Evolutionary conservation across 768 basidiomycete genomes (phyloP).

Genomic region (Mycena metata): DNA sequence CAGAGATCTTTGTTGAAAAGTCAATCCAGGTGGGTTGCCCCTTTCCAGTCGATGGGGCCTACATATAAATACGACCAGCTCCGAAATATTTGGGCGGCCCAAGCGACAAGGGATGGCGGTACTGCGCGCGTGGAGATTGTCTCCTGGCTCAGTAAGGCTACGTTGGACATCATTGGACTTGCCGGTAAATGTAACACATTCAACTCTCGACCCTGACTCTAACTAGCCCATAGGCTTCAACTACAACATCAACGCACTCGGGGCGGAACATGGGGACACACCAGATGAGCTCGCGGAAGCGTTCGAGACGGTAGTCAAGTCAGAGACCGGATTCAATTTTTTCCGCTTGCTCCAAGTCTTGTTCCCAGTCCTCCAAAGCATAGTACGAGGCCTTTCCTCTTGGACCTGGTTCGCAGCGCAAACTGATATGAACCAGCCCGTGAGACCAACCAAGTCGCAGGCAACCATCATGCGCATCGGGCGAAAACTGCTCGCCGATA

Average conservation of each 20-base stretch:
- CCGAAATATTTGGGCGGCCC: slow-evolving; percentile 49
- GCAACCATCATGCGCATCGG: slow-evolving; percentile 24
- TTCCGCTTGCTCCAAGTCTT: background rate
- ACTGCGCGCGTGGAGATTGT: slow-evolving; percentile 57
- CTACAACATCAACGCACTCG: slow-evolving; percentile 35
- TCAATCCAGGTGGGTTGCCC: slow-evolving; percentile 45
- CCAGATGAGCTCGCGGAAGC: slow-evolving; percentile 58
- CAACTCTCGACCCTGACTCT: background rate
- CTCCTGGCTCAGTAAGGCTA: slow-evolving; percentile 64
- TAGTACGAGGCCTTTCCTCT: background rate
- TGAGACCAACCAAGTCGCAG: slow-evolving; percentile 1
- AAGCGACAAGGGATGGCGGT: slow-evolving; percentile 39
- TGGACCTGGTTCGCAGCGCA: too few relatives aligned
- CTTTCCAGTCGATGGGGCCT: background rate
- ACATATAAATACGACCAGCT: slow-evolving; percentile 40
- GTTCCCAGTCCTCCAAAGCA: background rate
- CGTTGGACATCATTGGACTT: slow-evolving; percentile 57
- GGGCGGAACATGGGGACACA: slow-evolving; percentile 28
- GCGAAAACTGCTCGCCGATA: slow-evolving; percentile 6
- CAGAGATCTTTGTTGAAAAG: slow-evolving; percentile 56
- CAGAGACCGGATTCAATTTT: background rate
- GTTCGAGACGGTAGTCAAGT: slow-evolving; percentile 43
- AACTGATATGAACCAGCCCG: background rate
- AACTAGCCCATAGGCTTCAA: slow-evolving; percentile 36
- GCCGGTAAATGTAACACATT: slow-evolving; percentile 56